Evolutionary conservation across 2,329 filamentous ascomycete genomes (phyloP).

Genomic region (Acrodontium crateriforme): DNA sequence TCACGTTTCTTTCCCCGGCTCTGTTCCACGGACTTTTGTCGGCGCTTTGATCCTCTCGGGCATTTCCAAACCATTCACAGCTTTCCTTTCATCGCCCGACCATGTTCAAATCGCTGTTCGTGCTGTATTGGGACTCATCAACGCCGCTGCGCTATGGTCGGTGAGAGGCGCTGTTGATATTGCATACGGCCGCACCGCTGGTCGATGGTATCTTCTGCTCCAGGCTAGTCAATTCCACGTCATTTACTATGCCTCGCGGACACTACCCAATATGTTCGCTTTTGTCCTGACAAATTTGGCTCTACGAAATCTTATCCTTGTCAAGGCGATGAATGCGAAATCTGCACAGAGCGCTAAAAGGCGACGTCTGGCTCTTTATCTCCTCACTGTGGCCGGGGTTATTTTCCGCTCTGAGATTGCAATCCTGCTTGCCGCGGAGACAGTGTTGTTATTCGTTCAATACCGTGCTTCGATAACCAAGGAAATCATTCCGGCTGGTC

Average conservation of each 20-base stretch:
- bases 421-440: conserved; percentile 58
- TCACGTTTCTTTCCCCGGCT: conserved; percentile 79
- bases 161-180: conserved; percentile 51
- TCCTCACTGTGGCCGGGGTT: conserved; percentile 67
- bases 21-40: conserved; percentile 81
- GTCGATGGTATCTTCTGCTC: conserved; percentile 66
- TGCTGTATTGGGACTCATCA: conserved; percentile 62
- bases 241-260: conserved; percentile 81
- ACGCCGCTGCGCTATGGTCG: conserved; percentile 52
- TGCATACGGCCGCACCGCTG: conserved; percentile 54
- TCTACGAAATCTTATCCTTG: conserved; percentile 38
- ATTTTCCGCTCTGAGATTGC: conserved; percentile 86
- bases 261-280: conserved; percentile 92
- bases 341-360: conserved; percentile 28
- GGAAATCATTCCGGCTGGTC: conserved; percentile 52
- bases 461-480: conserved; percentile 39
- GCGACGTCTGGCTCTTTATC: conserved; percentile 51
- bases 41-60: conserved; percentile 66
- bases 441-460: conserved; percentile 48
- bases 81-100: conserved; percentile 41
- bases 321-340: conserved; percentile 25
- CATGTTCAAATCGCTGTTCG: conserved; percentile 52
- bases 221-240: conserved; percentile 82
- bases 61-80: conserved; percentile 52
- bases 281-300: conserved; percentile 66